Percentiles rank a stretch among this genome's conserved stretches.
Conservation (phyloP, 805 yeast species). For the Saturnispora hagleri region DNA sequence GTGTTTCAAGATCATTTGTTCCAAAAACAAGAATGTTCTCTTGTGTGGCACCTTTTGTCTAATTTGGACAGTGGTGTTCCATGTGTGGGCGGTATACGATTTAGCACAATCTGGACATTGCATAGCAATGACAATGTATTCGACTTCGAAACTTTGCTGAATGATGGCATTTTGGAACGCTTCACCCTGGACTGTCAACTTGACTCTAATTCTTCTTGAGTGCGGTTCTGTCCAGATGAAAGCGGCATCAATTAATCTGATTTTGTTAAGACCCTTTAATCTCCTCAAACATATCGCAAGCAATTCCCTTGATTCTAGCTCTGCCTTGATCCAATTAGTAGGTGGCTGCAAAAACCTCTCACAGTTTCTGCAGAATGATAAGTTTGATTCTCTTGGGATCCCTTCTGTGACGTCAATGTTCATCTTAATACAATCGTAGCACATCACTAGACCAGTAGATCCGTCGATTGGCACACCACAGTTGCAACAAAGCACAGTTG, state of each 20-base stretch:
- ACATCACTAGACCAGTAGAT: slow-evolving; percentile 85
- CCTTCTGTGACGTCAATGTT: slow-evolving; percentile 92
- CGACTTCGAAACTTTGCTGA: slow-evolving; percentile 92
- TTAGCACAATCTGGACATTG: slow-evolving; percentile 99
- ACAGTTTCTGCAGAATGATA: slow-evolving; percentile 94
- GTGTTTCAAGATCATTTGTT: slow-evolving; percentile 87
- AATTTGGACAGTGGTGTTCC: slow-evolving; percentile 97
- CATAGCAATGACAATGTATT: slow-evolving; percentile 85
- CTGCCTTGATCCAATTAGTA: slow-evolving; percentile 83
- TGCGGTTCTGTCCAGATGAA: slow-evolving; percentile 99
- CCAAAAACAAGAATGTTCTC: slow-evolving; percentile 90
- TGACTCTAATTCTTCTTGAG: slow-evolving; percentile 85
- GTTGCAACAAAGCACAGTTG: slow-evolving; percentile 94
- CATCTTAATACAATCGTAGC: slow-evolving; percentile 92
- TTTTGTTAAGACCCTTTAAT: slow-evolving; percentile 78
- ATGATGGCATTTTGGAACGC: slow-evolving; percentile 86
- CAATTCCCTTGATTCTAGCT: slow-evolving; percentile 84
- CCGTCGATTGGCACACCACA: slow-evolving; percentile 99
- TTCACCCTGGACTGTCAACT: slow-evolving; percentile 93
- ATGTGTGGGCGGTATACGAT: slow-evolving; percentile 90
- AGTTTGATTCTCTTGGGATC: slow-evolving; percentile 86
- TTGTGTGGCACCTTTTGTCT: slow-evolving; percentile 97
- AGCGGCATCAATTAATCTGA: slow-evolving; percentile 83
- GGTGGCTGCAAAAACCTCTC: slow-evolving; percentile 96
- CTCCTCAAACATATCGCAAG: slow-evolving; percentile 84